A percentile compares a stretch with the other conserved stretches of the same genome.
phyloP scores from a whole-genome alignment of 2,329 filamentous ascomycete genomes.

The Claviceps quebecensis region DNA sequence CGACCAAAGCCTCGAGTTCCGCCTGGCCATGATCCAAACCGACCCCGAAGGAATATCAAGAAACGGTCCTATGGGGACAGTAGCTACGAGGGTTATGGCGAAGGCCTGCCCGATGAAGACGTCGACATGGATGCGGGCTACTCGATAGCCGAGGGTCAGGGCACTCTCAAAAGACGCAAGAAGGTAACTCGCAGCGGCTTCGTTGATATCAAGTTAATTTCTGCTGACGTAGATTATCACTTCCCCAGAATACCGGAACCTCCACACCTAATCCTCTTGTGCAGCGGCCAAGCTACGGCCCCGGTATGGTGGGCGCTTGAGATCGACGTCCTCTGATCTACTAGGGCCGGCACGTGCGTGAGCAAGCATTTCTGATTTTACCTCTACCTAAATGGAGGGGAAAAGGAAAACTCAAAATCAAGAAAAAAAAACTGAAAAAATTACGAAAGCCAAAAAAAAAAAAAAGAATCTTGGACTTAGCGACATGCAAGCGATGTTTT shows the following conservation, averaged over 20 bases:
- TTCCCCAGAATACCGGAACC: conserved; percentile 30
- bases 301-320: conserved; percentile 45
- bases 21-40: conserved; percentile 30
- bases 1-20: conserved; percentile 26
- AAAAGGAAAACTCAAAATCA: background rate
- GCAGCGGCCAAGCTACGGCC: conserved; percentile 40
- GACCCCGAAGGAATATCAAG: conserved; percentile 53
- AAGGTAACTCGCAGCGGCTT: conserved; percentile 30
- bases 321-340: background rate
- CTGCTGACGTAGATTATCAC: conserved; percentile 7
- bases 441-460: background rate
- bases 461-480: background rate
- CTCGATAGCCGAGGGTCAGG: conserved; percentile 59
- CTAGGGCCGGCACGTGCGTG: too few relatives aligned
- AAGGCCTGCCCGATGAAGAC: conserved; percentile 58
- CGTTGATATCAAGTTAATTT: too few relatives aligned
- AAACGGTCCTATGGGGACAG: conserved; percentile 65
- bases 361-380: background rate
- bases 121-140: conserved; percentile 44
- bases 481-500: background rate
- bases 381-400: background rate
- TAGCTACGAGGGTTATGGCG: conserved; percentile 61
- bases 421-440: background rate
- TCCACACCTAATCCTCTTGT: conserved; percentile 29
- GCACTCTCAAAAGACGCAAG: conserved; percentile 50